Evolutionary conservation across 208 protist species (phyloP), one percentile per base, ranked within the genome.

Genomic region (Acanthamoeba triangularis): DNA sequence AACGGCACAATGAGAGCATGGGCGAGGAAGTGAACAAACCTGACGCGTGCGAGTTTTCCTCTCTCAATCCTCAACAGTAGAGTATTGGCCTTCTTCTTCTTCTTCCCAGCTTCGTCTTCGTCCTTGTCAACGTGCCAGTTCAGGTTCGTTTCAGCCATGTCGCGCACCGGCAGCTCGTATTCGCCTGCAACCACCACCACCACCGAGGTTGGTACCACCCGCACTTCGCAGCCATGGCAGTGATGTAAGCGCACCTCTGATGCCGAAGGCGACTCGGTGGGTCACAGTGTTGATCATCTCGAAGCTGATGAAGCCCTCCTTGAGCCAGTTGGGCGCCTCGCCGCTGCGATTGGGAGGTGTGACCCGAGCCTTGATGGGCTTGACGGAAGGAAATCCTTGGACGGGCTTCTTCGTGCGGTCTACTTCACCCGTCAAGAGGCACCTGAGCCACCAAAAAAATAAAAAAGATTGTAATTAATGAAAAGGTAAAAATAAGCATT

Each of bases 101-200:
- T 85, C 1, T n/a, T 11, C 1, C 20, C 11, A 20, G 61, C 80
- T 1, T 49, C 25, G 1, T 82, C 74, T 10, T 82, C 74, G 28
- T 88, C n/a, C 52, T 88, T 88, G 49, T 88, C 80, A 14, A 88
- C 80, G 49, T 88, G 80, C 80, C 80, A 88, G 52, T 88, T 88
- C 3, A 88, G 49, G 52, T 88, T 88, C 1, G 20, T 16, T 16
- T 8, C 20, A 8, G 10, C 0, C 80, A 88, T 63, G 28, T 88
- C 7, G 5, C 63, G 25, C 52, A 88, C 80, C 7, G 80, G 80
- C 25, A 88, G 80, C 7, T 88, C 80, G 30, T 65, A 88, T 14
- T 88, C 80, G 33, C 80, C 80, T 88, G 80, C 30, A 37, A n/a
- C n/a, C 59, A 20, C 59, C n/a, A n/a, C n/a, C n/a, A n/a, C n/a